A percentile compares a stretch with the other conserved stretches of the same genome.
Evolutionary conservation across 352 stramenopile genomes (phyloP).

Genomic region (Phytophthora pluvialis): DNA sequence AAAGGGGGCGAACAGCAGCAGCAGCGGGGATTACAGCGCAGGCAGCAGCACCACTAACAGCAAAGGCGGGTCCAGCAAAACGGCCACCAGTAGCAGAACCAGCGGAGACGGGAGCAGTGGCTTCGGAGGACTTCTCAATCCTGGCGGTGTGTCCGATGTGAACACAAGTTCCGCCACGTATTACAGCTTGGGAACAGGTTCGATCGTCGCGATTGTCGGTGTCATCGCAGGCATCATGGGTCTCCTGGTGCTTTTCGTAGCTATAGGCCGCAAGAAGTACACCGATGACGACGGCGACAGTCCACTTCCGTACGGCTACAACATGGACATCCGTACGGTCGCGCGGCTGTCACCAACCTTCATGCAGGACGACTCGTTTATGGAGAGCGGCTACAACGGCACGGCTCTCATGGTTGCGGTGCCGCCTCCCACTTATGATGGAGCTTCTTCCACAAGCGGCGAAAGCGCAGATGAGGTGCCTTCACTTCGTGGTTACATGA

Average conservation of each 20-base stretch:
- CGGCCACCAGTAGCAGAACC: constrained; percentile 5
- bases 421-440: constrained; percentile 23
- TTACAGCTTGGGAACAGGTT: constrained; percentile 65
- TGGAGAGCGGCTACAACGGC: constrained; percentile 33
- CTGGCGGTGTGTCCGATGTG: constrained; percentile 45
- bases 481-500: constrained; percentile 23
- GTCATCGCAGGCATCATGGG: constrained; percentile 69
- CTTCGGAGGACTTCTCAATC: constrained; percentile 29
- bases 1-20: constrained; percentile 10
- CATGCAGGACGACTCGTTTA: constrained; percentile 48
- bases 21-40: constrained; percentile 17
- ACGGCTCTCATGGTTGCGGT: constrained; percentile 36
- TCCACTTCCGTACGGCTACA: constrained; percentile 47
- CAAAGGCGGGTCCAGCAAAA: not conserved
- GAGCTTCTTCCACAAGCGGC: constrained; percentile 23
- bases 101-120: constrained; percentile 17
- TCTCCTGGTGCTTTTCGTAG: constrained; percentile 61
- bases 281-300: constrained; percentile 59
- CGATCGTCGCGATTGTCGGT: constrained; percentile 76
- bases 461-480: constrained; percentile 36
- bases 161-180: constrained; percentile 52
- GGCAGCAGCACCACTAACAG: not conserved
- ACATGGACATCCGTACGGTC: constrained; percentile 51
- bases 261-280: constrained; percentile 71
- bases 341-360: constrained; percentile 63